These are phyloP conservation scores for Neurospora sp. DNA, from an alignment of 495 filamentous ascomycete genomes.

Conservation along the genomic window DNA sequence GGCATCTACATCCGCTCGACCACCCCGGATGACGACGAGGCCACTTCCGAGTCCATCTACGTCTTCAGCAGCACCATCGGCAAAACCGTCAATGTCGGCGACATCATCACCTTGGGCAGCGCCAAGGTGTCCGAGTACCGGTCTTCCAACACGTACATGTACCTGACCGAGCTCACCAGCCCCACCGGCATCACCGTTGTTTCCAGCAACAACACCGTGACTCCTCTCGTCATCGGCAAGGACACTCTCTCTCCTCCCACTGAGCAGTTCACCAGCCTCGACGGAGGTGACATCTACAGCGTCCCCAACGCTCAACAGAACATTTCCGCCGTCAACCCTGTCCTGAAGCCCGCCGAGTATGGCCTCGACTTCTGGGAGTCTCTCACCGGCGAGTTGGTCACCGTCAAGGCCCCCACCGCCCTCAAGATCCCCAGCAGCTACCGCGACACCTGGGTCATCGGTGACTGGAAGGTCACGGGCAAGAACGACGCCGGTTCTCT, in stretches of 20 bases:
- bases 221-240: constrained; percentile 44
- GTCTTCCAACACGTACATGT: constrained; percentile 38
- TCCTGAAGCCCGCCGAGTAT: constrained; percentile 40
- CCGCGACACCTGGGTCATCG: constrained; percentile 53
- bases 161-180: constrained; percentile 44
- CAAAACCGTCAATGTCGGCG: constrained; percentile 38
- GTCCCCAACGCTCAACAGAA: constrained; percentile 43
- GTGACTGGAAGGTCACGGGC: constrained; percentile 44
- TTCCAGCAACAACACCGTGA: constrained; percentile 31
- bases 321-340: constrained; percentile 44
- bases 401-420: constrained; percentile 35
- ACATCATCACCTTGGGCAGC: constrained; percentile 45
- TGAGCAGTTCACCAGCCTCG: constrained; percentile 39
- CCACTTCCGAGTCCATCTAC: constrained; percentile 43
- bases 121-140: constrained; percentile 44
- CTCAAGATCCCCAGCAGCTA: constrained; percentile 44
- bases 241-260: constrained; percentile 41
- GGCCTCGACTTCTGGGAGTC: constrained; percentile 60
- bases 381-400: constrained; percentile 48
- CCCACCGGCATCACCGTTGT: constrained; percentile 37
- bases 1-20: constrained; percentile 51
- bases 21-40: constrained; percentile 32
- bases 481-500: constrained; percentile 44
- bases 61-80: constrained; percentile 38
- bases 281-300: constrained; percentile 42